Evolutionary conservation across 2,329 filamentous ascomycete species (phyloP), one percentile per base, ranked within the genome.

Genomic region (Colletotrichum siamense): DNA sequence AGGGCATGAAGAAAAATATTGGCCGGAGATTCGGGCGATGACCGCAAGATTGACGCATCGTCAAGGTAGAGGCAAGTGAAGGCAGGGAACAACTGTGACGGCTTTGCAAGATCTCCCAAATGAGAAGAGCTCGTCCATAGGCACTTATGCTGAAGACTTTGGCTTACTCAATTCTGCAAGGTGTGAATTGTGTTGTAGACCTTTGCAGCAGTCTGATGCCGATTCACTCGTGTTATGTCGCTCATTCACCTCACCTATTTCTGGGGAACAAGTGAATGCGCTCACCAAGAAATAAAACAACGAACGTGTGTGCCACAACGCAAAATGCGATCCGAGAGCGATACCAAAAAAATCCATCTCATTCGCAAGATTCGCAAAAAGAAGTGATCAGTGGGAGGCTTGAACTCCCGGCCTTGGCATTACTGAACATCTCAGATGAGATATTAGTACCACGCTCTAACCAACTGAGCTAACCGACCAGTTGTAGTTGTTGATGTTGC

Each of bases 361-460:
- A 8, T 36, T 5, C 34, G 15, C n/a, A 13, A 22, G 10, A 22
- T 52, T 22, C 10, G 6, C 44, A 13, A 52, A 64, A 28, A 64
- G 16, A 3, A 2, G 2, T 69, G 66, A 69, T 69, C 66, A 69
- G 66, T 69, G 66, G 66, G 66, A 69, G 66, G 66, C 66, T 69
- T 69, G 66, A 69, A 69, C 66, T 69, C 66, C 66, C 66, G 66
- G 22, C 66, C 66, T 69, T 69, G 66, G 66, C 66, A 69, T 69
- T 69, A 69, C 66, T n/a, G 2, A n/a, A 69, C 22, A 61, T 61
- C 26, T 24, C 52, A 9, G 52, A n/a, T 69, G n/a, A 32, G 36
- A 61, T 69, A 69, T 69, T 69, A 69, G 66, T 69, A 69, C 66
- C 66, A 69, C 66, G 66, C 66, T 69, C 66, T 69, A 69, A 69